Evolutionary conservation across 371 early-diverging fungal genomes (phyloP), one percentile per base, ranked within the genome.

Genomic region (Mucor lusitanicus): DNA sequence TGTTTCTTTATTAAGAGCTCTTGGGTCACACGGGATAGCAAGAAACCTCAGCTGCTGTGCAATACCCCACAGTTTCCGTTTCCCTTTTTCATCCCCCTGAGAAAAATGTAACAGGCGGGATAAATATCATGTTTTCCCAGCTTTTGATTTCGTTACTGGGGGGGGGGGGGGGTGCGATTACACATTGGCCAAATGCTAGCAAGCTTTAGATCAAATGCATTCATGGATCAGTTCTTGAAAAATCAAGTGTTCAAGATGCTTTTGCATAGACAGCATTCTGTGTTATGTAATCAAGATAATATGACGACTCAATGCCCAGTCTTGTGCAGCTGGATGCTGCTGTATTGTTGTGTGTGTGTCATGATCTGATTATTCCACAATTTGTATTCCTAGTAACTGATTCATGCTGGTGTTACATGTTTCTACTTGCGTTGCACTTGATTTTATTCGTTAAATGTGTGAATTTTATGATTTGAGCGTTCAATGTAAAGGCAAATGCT

Each of bases 21-120:
- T 27, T 53, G 30, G 53, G 53, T 21, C 53, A 25, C 53, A 53
- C 27, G 53, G 44, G 8, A 44, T 44, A 8, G 27, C 48, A 21
- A 27, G 12, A 53, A 53, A 23, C 27, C 53, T 27, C 53, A 53
- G 44, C 68, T 25, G 64, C 56, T 30, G 13, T 30, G n/a, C 17
- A 27, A 61, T 39, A 53, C 33, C 39, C 57, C 25, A 53, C 53
- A 53, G 23, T 53, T 53, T 53, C 53, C 53, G 44, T 44, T 44
- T 44, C 53, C 27, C 53, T 21, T 25, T 27, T 53, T 53, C 53
- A 21, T 25, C 27, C 53, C 53, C 53, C 53, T 53, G 53, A 53
- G 53, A 53, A 27, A 27, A 53, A 53, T 25, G 27, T 27, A 53
- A 53, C 53, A 27, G 11, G 27, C 44, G 44, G 44, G 44, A 44